These are phyloP conservation scores for Alternaria burnsii DNA, from an alignment of 2,329 filamentous ascomycete genomes.

Conservation along the genomic window DNA sequence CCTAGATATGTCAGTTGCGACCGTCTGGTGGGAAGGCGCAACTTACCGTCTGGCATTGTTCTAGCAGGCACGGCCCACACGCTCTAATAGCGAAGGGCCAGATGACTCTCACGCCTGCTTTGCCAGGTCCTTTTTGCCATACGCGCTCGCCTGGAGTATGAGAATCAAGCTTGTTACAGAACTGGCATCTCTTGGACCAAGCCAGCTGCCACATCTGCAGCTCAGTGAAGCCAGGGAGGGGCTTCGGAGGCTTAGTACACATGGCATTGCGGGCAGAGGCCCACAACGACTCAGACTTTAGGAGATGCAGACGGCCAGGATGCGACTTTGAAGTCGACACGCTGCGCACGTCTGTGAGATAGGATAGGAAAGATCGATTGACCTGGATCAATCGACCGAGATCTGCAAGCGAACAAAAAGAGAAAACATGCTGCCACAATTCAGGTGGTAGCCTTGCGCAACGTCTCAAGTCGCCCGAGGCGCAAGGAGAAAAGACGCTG, in stretches of 20 bases:
- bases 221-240: conserved; percentile 71
- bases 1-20: conserved; percentile 59
- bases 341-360: conserved; percentile 49
- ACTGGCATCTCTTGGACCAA: conserved; percentile 71
- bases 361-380: conserved; percentile 71
- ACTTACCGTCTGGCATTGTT: conserved; percentile 70
- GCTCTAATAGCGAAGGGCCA: conserved; percentile 75
- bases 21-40: conserved; percentile 10
- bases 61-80: conserved; percentile 72
- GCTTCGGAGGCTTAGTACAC: conserved; percentile 73
- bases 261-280: conserved; percentile 71
- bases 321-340: conserved; percentile 43
- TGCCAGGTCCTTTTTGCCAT: conserved; percentile 70
- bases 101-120: conserved; percentile 67
- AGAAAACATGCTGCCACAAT: conserved; percentile 76
- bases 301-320: conserved; percentile 46
- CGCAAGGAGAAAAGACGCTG: conserved; percentile 20
- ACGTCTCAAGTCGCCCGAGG: conserved; percentile 27
- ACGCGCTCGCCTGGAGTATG: conserved; percentile 47
- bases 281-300: conserved; percentile 75
- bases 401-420: conserved; percentile 68
- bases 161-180: conserved; percentile 63
- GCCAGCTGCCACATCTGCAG: conserved; percentile 79
- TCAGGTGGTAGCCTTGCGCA: conserved; percentile 63
- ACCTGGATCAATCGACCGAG: conserved; percentile 72